Percentiles rank a stretch among this genome's conserved stretches.
These are phyloP conservation scores for Zygotorulaspora chibaensis DNA, from an alignment of 805 yeast species.

Conservation along the genomic window DNA sequence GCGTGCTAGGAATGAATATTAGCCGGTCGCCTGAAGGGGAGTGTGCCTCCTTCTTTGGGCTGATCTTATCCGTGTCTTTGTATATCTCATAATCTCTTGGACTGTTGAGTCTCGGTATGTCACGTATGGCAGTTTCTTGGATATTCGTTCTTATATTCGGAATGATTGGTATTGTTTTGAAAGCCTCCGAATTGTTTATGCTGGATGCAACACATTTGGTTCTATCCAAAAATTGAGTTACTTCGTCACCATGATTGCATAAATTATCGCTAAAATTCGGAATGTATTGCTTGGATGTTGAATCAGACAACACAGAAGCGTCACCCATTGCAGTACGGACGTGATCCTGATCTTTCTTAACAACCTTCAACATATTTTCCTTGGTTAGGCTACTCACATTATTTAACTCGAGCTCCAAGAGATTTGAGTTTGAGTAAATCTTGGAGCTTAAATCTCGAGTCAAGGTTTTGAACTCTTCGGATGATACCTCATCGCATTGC, in stretches of 20 bases:
- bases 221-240: conserved; percentile 5
- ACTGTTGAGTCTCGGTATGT: conserved; percentile 15
- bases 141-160: conserved; percentile 3
- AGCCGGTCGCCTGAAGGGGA: conserved; percentile 1
- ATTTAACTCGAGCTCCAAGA: conserved; percentile 1
- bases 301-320: conserved; percentile 1
- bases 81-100: conserved; percentile 15
- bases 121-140: neutral
- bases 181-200: conserved; percentile 1
- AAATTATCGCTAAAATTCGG: conserved; percentile 15
- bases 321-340: conserved; percentile 1
- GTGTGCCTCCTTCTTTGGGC: neutral
- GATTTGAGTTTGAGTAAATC: conserved; percentile 4
- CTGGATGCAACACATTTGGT: conserved; percentile 2
- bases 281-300: conserved; percentile 5
- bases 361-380: conserved; percentile 2
- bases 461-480: neutral
- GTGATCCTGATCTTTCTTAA: conserved; percentile 1
- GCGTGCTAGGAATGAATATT: conserved; percentile 22
- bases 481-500: conserved; percentile 3
- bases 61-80: conserved; percentile 8
- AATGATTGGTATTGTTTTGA: neutral
- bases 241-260: conserved; percentile 13
- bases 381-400: conserved; percentile 9
- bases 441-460: conserved; percentile 1